Conservation (phyloP, 2,329 filamentous ascomycete species). For the Chaetomiaceae sp. region DNA sequence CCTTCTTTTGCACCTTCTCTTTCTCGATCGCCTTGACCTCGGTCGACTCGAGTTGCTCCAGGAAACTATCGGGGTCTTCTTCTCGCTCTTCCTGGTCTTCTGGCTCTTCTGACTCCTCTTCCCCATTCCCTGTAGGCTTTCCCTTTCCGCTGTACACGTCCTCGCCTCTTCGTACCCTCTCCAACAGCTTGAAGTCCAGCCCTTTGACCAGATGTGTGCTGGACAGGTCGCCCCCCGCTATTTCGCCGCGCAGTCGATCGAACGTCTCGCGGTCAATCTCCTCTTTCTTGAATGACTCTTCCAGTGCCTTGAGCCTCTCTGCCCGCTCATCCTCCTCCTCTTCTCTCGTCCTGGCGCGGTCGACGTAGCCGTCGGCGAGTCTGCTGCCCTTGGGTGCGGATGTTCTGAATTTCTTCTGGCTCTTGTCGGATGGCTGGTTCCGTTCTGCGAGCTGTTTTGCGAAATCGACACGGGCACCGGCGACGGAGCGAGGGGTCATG, state of each 20-base stretch:
- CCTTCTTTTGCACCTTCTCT: conserved; percentile 54
- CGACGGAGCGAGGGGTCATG: conserved; percentile 82
- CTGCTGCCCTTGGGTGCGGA: conserved; percentile 78
- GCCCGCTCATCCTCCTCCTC: conserved; percentile 53
- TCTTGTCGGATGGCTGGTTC: conserved; percentile 45
- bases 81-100: conserved; percentile 25
- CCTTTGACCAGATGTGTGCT: conserved; percentile 90
- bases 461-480: conserved; percentile 58
- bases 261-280: conserved; percentile 79
- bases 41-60: conserved; percentile 53
- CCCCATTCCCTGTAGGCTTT: conserved; percentile 28
- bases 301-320: conserved; percentile 68
- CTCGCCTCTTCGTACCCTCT: conserved; percentile 64
- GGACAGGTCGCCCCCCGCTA: conserved; percentile 73
- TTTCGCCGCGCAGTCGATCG: conserved; percentile 66
- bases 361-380: conserved; percentile 74
- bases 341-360: conserved; percentile 65
- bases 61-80: conserved; percentile 60
- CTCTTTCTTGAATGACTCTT: conserved; percentile 75
- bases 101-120: conserved; percentile 53
- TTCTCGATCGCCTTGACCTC: conserved; percentile 51
- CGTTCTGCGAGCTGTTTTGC: conserved; percentile 78
- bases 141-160: conserved; percentile 50
- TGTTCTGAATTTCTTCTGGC: conserved; percentile 70
- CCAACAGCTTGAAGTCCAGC: conserved; percentile 75